Evolutionary conservation across 768 basidiomycete species (phyloP), one percentile per base, ranked within the genome.

Genomic region (Mycena belliarum): DNA sequence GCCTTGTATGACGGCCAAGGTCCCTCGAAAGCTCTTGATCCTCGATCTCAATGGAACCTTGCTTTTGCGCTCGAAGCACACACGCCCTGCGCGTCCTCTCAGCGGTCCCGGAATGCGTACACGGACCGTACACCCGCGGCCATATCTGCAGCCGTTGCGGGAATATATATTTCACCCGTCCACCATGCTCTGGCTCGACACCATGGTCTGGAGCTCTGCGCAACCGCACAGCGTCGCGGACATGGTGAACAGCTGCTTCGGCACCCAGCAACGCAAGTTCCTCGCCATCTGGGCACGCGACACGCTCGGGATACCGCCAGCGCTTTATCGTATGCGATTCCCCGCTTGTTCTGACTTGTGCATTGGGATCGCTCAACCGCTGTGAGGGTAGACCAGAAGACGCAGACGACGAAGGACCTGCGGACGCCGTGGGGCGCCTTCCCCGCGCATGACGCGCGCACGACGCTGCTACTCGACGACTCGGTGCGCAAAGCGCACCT

Each of bases 171-270:
- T 91, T 62, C 82, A 85, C 47, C 72, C 79, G 0, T 63, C 75
- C 18, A 90, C 86, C n/a, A 75, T 71, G 32, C 64, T 66, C 15
- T 91, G 89, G 88, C 77, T 93, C 20, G 89, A 92, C 56, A 85
- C 88, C 5, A 93, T 93, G 88, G 82, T 95, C 5, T 95, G 92
- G 92, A 90, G 88, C 66, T 90, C 88, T 3, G 92, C 92, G 5
- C 89, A 92, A 66, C 89, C 91, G 2, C 86, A 86, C 48, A 91
- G 83, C 66, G 91, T 92, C 10, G 70, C 73, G 0, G 85, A 87
- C 63, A 93, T 94, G 92, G 87, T 89, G 0, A 68, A 80, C 21
- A 76, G 75, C 33, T 78, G 80, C 32, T 91, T 93, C 67, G 82
- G 77, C 12, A 65, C 72, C 0, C 66, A 71, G 25, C 72, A 72